Conservation (phyloP, 768 basidiomycete genomes). For the Suillus hirtellus region DNA sequence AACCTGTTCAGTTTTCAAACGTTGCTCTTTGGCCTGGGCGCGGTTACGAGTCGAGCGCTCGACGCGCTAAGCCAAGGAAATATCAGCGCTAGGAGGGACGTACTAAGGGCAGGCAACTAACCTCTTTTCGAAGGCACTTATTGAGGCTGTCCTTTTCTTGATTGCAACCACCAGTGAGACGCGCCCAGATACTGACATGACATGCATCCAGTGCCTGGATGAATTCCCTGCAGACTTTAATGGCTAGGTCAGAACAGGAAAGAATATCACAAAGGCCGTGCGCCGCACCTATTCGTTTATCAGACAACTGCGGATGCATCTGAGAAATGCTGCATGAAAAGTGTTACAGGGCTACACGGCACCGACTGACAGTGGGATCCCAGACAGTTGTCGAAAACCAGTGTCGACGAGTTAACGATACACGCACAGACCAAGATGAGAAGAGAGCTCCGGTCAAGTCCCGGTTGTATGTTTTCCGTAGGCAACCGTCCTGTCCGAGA, state of each 20-base stretch:
- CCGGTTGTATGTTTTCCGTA: conserved; percentile 9
- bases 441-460: conserved; percentile 8
- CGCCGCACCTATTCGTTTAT: conserved; percentile 55
- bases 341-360: background rate
- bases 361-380: conserved; percentile 5
- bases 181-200: conserved; percentile 62
- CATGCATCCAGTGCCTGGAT: conserved; percentile 76
- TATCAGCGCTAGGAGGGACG: conserved; percentile 8
- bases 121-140: conserved; percentile 70
- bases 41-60: conserved; percentile 62
- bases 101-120: conserved; percentile 30
- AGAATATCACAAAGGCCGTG: background rate
- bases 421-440: conserved; percentile 25
- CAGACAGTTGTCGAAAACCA: conserved; percentile 9
- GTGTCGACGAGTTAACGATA: background rate
- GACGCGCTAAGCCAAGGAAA: conserved; percentile 41
- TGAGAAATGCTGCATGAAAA: conserved; percentile 14
- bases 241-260: conserved; percentile 14
- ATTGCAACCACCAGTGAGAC: conserved; percentile 72
- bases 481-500: conserved; percentile 7
- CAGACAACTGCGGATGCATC: conserved; percentile 76
- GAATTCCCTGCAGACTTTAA: conserved; percentile 71
- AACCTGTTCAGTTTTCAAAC: conserved; percentile 57
- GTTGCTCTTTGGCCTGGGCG: conserved; percentile 56
- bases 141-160: conserved; percentile 66